Evolutionary conservation across 805 yeast species (phyloP), one percentile per base, ranked within the genome.

Genomic region (Wickerhamomyces queroliae): DNA sequence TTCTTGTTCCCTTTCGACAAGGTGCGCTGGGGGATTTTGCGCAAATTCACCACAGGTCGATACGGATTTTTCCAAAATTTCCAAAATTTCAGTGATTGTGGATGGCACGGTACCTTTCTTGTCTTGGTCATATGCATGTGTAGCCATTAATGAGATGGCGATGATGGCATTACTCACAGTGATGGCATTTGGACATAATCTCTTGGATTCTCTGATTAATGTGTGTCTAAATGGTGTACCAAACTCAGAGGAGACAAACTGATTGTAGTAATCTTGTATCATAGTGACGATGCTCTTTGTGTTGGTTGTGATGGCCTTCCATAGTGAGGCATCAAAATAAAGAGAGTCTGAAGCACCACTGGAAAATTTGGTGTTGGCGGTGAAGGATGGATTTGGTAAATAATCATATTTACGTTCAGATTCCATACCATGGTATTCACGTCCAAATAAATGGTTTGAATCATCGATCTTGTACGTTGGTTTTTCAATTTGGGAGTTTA

Each of bases 131-230:
- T 76, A 67, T 1, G 89, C 77, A 51, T 75, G 78, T 6, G 78
- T 59, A 16, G 80, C 62, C 40, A 82, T 63, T 37, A 80, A 70
- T 3, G 86, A 62, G 11, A 83, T 56, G 2, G 84, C 69, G 36
- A 82, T 72, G 16, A 82, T 75, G 0, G 86, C 74, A 52, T 81
- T 78, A 5, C 85, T 85, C 40, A 72, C 73, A 1, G 84, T 83
- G 37, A 72, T 74, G 1, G 86, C 78, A 37, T 79, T 70, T n/a
- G 78, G 69, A 2, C 80, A 68, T 27, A 87, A 61, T 18, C 74
- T 69, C 43, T 77, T 78, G 1, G 87, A 74, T 46, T 80, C 87
- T 49, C 59, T 52, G 6, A 41, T 40, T 1, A 46, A 44, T 5
- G 58, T 51, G 25, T 52, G 42, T 49, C 62, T 52, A 36, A 52